Base-by-base conservation (phyloP, 768 basidiomycete genomes). In the Russula compacta region DNA sequence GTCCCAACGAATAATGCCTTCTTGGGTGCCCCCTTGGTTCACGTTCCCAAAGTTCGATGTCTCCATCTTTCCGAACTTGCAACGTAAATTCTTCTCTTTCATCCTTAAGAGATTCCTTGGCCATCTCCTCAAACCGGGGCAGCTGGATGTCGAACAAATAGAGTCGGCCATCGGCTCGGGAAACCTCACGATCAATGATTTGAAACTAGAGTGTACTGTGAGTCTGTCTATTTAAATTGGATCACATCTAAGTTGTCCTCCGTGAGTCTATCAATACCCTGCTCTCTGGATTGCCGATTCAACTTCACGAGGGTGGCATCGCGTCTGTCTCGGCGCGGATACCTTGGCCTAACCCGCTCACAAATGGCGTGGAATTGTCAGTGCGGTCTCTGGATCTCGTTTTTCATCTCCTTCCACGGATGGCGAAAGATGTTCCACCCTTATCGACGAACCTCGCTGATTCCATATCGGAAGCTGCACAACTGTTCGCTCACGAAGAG, bases 141-240 rank as follows among this genome's bases (percentile, higher is more conserved):
- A 94, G 68, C 81, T 97, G 59, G 90, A 97, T 74, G 78, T 83
- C 54, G 81, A 86, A 58, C 85, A 92, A 73, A 87, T 97, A 67
- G 92, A 95, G 67, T 89, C 92, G 33, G 92, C 95, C 73, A 86
- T 98, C 68, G 88, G 91, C n/a, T 87, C 86, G 44, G 95, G 95
- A 17, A 86, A 82, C 70, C 84, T 97, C 4, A 89, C 93, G 72
- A 81, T 98, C 40, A 86, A 86, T 64, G 85, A 92, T 68, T 76
- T 97, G 58, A 83, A 93, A 70, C 74, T 98, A 53, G 83, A 92
- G 71, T 78, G 79, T 53, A 77, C 84, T 71, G 94, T 88, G 69
- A 68, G 85, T 79, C 42, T 53, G 36, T 47, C 56, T 29, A 47
- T 59, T 43, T 38, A 12, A 53, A 61, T 32, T 64, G 57, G 40